Conservation (phyloP, 768 basidiomycete species). For the Lentinula detonsa region DNA sequence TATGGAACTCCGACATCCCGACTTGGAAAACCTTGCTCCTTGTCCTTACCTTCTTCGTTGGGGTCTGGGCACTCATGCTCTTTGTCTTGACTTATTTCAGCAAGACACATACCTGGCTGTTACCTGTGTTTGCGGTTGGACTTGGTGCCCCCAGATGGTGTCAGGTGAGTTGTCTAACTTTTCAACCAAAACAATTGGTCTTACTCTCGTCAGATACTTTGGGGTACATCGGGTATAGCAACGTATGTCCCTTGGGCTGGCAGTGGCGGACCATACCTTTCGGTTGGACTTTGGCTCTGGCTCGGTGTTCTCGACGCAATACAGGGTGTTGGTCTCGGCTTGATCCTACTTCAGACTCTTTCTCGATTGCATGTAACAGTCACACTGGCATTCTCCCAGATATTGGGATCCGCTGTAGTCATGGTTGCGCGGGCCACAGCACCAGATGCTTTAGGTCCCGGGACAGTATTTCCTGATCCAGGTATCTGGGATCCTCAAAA, state of each 20-base stretch:
- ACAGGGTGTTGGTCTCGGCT: constrained; percentile 90
- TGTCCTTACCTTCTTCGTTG: constrained; percentile 79
- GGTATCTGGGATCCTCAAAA: constrained; percentile 85
- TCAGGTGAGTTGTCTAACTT: constrained; percentile 45
- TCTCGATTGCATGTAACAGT: constrained; percentile 93
- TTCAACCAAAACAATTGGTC: constrained; percentile 4
- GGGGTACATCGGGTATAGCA: constrained; percentile 93
- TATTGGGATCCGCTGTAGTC: constrained; percentile 86
- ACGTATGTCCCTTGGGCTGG: constrained; percentile 95
- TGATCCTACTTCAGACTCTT: constrained; percentile 87
- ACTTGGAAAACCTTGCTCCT: constrained; percentile 81
- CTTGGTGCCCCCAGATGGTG: constrained; percentile 94
- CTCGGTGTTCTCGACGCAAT: constrained; percentile 91
- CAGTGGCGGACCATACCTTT: constrained; percentile 77
- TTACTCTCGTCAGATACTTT: constrained; percentile 57
- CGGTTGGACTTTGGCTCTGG: constrained; percentile 91
- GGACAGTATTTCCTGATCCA: constrained; percentile 86
- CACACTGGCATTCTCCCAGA: constrained; percentile 84
- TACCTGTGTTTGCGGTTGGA: constrained; percentile 93
- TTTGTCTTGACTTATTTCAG: constrained; percentile 76
- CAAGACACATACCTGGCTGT: constrained; percentile 92
- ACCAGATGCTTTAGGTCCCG: constrained; percentile 84
- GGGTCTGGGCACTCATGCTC: constrained; percentile 77
- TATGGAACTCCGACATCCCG: constrained; percentile 80
- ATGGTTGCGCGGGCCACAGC: constrained; percentile 92